phyloP scores from a whole-genome alignment of 2,329 filamentous ascomycete genomes.

The Xylaria sp. region DNA sequence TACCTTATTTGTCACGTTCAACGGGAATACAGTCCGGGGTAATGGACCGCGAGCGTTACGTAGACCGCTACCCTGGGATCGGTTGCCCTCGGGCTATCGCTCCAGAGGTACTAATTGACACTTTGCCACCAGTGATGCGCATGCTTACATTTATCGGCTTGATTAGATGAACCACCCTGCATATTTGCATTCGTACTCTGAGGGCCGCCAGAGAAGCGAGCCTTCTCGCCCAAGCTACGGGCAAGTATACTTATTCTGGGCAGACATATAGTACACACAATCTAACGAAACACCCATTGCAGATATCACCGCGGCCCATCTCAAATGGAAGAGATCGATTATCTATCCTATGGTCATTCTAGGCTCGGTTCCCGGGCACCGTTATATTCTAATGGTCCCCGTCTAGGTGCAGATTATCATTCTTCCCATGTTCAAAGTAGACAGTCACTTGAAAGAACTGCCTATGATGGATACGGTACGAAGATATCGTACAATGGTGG shows the following conservation, averaged over 20 bases:
- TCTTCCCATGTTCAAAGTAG: not conserved
- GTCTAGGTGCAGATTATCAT: not conserved
- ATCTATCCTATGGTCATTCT: not conserved
- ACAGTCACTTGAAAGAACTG: not conserved
- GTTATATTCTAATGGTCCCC: not conserved
- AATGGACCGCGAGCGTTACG: slow-evolving; percentile 16
- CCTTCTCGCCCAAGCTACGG: not conserved
- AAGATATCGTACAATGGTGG: not conserved
- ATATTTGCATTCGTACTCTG: not conserved
- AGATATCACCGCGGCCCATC: not conserved
- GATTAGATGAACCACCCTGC: slow-evolving; percentile 10
- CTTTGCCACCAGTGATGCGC: not conserved
- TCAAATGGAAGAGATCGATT: not conserved
- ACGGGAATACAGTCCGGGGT: not conserved
- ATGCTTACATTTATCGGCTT: slow-evolving; percentile 3
- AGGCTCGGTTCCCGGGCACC: not conserved
- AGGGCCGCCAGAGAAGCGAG: not conserved
- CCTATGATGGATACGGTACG: too few relatives aligned
- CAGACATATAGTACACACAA: not conserved
- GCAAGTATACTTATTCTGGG: not conserved
- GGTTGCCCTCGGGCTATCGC: slow-evolving; percentile 7
- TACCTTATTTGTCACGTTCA: not conserved
- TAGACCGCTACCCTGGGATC: not conserved
- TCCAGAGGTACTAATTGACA: slow-evolving; percentile 11
- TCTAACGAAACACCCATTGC: not conserved